Conservation (phyloP, 179 eudicot genomes). For the Actinidia arguta region DNA sequence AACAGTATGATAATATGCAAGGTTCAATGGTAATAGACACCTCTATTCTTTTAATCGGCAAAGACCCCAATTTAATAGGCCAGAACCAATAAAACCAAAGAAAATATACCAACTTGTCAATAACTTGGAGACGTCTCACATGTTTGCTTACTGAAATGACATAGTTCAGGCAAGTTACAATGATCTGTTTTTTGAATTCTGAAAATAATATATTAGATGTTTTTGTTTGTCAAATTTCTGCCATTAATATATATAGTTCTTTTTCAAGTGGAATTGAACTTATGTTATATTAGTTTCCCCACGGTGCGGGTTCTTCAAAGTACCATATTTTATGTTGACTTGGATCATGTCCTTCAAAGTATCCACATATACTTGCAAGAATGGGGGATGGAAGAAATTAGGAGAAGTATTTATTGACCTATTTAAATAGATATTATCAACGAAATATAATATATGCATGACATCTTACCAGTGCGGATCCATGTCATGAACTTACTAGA, state of each 20-base stretch:
- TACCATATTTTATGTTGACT: constrained; percentile 89
- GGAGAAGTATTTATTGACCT: constrained; percentile 63
- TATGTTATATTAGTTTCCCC: constrained; percentile 11
- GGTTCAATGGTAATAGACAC: constrained; percentile 5
- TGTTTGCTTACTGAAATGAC: background rate
- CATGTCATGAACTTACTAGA: background rate
- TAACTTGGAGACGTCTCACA: background rate
- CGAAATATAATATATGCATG: background rate
- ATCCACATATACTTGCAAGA: constrained; percentile 96
- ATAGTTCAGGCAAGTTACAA: background rate
- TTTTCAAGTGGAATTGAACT: background rate
- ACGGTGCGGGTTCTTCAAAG: constrained; percentile 87
- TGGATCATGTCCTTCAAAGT: constrained; percentile 94
- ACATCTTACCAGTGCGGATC: background rate
- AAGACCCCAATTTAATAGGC: too few relatives aligned
- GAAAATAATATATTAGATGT: background rate
- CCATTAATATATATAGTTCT: background rate
- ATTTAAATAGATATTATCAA: background rate
- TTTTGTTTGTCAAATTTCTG: background rate
- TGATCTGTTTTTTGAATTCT: too few relatives aligned
- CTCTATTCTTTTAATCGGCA: too few relatives aligned
- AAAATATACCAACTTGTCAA: too few relatives aligned
- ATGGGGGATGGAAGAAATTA: constrained; percentile 97
- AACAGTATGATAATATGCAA: background rate
- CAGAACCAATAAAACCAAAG: background rate